These are phyloP conservation scores for Ascosphaera pollenicola DNA, from an alignment of 2,329 filamentous ascomycete species.

Conservation along the genomic window DNA sequence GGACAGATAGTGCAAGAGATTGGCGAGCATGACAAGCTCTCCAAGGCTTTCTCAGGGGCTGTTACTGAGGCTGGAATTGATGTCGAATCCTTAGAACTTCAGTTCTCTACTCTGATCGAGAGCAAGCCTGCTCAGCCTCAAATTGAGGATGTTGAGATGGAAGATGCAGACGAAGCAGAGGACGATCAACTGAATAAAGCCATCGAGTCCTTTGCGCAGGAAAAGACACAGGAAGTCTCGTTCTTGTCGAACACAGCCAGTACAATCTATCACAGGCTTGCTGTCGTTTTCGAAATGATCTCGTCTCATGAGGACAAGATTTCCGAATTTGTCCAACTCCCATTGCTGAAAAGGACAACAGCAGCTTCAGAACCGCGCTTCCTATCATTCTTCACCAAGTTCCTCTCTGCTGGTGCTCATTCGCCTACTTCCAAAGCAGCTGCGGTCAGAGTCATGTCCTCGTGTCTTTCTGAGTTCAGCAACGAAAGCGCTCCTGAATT, in stretches of 20 bases:
- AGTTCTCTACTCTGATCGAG: constrained; percentile 47
- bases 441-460: constrained; percentile 44
- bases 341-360: constrained; percentile 13
- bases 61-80: constrained; percentile 48
- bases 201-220: constrained; percentile 12
- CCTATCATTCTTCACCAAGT: constrained; percentile 51
- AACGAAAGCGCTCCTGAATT: constrained; percentile 37
- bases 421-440: constrained; percentile 45
- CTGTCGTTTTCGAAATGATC: constrained; percentile 16
- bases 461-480: constrained; percentile 27
- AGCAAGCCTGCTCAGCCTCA: constrained; percentile 29
- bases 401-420: constrained; percentile 51
- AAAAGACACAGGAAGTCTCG: constrained; percentile 9
- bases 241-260: constrained; percentile 16
- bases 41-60: constrained; percentile 34
- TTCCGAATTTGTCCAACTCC: constrained; percentile 16
- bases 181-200: constrained; percentile 13
- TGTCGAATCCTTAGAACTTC: constrained; percentile 52
- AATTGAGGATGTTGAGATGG: constrained; percentile 27
- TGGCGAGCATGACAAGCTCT: background rate
- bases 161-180: constrained; percentile 13
- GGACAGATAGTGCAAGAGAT: background rate
- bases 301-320: constrained; percentile 11
- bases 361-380: constrained; percentile 43
- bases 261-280: constrained; percentile 17